phyloP scores from a whole-genome alignment of 164 flowering plant genomes.

The Nymphaea thermarum region DNA sequence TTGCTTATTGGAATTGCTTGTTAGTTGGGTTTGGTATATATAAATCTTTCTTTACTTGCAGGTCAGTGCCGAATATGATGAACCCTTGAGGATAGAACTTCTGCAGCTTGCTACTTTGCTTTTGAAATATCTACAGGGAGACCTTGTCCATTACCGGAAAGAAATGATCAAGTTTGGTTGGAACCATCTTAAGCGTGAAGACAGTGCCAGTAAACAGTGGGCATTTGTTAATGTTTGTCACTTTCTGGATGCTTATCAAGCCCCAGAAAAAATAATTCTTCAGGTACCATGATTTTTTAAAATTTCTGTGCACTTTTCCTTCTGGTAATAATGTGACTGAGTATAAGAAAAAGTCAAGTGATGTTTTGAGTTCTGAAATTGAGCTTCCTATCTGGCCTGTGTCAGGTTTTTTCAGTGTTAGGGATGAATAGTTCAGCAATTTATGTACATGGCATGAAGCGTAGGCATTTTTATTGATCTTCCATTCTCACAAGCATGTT shows the following conservation, averaged over 20 bases:
- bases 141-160: conserved; percentile 93
- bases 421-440: no score
- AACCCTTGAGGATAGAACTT: conserved; percentile 93
- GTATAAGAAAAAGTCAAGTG: no score
- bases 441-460: no score
- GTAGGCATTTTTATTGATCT: no score
- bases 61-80: conserved; percentile 98
- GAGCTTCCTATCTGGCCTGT: no score
- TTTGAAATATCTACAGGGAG: conserved; percentile 88
- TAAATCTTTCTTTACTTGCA: conserved; percentile 11
- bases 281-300: conserved; percentile 40
- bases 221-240: conserved; percentile 99
- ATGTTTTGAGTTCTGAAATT: no score
- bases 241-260: conserved; percentile 97
- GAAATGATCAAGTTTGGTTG: conserved; percentile 99
- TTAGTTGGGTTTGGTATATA: neutral
- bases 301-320: no score
- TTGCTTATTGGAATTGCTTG: neutral
- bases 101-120: conserved; percentile 96
- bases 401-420: no score
- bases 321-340: no score
- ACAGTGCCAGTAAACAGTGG: conserved; percentile 99
- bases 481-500: no score
- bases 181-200: conserved; percentile 99
- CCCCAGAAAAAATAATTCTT: conserved; percentile 95